Evolutionary conservation across 139 green algal genomes (phyloP), one percentile per base, ranked within the genome.

Genomic region (Spirogloea muscicola): DNA sequence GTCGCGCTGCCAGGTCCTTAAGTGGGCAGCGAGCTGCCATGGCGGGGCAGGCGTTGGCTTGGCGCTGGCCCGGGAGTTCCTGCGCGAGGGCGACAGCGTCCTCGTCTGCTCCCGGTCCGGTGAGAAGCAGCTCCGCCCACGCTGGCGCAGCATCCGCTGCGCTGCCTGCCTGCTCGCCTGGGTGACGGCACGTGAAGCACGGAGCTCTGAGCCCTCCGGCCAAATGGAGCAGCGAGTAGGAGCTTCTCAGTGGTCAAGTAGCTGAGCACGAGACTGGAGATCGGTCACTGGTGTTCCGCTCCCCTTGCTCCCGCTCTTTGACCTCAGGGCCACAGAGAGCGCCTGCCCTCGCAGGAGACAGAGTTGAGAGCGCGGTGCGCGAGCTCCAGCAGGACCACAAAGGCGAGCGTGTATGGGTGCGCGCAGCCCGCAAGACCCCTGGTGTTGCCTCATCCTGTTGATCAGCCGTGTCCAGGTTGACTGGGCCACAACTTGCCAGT

Each of bases 1-100:
- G n/a, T 55, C 21, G 29, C 58, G 3, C 2, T 25, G 21, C 34
- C 46, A 21, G 21, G 21, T 55, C 46, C 46, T 31, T 55, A 21
- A n/a, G n/a, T 55, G 21, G 21, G 21, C 21, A 21, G 21, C 46
- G 21, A 21, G 46, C 46, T 55, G 21, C 21, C 25, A 21, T 21
- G 1, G 18, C 25, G 2, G 3, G 9, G 27, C 33, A 79, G 75
- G 75, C 38, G 31, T 97, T 29, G 92, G 92, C 0, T 82, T 86
- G 1, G 91, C 90, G 0, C 72, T 97, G 58, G 92, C 91, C 0
- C 77, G 84, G 40, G 82, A 91, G 49, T 97, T 97, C 51, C 52
- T 95, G 38, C 16, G 62, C 34, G 49, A 77, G 25, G 88, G 88
- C 3, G 86, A 91, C 73, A 84, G 68, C 34, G 87, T 96, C 6